Base-by-base conservation (phyloP, 768 basidiomycete species). In the Tulasnella sp. region DNA sequence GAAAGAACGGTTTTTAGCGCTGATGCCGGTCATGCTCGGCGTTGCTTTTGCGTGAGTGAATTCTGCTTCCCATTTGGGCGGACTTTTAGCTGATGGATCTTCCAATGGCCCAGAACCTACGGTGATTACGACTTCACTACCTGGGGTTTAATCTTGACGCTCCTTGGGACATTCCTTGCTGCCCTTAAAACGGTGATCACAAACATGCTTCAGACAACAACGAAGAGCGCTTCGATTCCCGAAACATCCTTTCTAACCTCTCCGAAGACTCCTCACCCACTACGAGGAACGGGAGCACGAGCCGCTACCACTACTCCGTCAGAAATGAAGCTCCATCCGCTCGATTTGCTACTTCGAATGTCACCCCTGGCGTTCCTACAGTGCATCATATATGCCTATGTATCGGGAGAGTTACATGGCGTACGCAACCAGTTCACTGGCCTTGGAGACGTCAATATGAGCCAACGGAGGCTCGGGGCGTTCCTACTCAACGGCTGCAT, bases 101-200 rank as follows among this genome's bases (percentile, higher is more conserved):
- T 22, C 24, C 24, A 34, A 9, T 75, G 34, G 6, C 31, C 37
- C 24, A 75, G 73, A 22, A 98, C 96, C 9, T 97, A 96, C 80
- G 97, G 96, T 77, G 76, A 77, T 22, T 98, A 98, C 86, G 93
- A 96, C 83, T 97, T 93, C 86, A 98, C 96, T 1, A 85, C 88
- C 2, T 91, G 91, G 85, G 97, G 97, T 6, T 90, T 98, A 80
- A 82, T 94, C 84, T 89, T 99, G 28, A 98, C 97, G 0, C 89
- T 99, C 24, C 86, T 96, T 20, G 97, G 97, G 64, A 96, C 97
- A 0, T 85, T 97, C 76, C 90, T 99, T 48, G 97, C 97, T 8
- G 93, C 97, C 11, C 87, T 98, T 77, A 99, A 99, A 86, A 97
- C 97, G 0, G 93, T 98, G 72, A 91, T 93, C 82, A 98, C 97